Percentiles rank a stretch among this genome's conserved stretches.
These are phyloP conservation scores for Alloascoidea africana DNA, from an alignment of 805 yeast genomes.

Conservation along the genomic window DNA sequence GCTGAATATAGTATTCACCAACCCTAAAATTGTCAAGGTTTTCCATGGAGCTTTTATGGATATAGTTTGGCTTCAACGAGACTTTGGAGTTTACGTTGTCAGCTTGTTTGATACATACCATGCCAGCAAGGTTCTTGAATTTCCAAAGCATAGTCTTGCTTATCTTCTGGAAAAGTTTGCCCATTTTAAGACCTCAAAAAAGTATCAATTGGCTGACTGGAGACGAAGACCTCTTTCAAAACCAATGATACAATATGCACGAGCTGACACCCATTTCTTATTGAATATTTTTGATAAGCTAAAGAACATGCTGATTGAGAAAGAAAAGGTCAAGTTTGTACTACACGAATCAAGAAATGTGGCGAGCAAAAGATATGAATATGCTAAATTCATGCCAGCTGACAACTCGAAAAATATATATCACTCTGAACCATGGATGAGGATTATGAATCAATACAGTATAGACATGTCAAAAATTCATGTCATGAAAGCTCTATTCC, in stretches of 20 bases:
- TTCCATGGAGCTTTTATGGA: constrained; percentile 97
- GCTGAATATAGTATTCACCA: constrained; percentile 62
- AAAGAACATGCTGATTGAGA: constrained; percentile 41
- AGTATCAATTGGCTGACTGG: constrained; percentile 97
- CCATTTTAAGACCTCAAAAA: constrained; percentile 75
- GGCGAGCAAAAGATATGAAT: constrained; percentile 72
- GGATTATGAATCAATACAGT: constrained; percentile 48
- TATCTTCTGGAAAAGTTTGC: constrained; percentile 70
- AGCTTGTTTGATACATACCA: constrained; percentile 84
- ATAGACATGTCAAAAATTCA: constrained; percentile 37
- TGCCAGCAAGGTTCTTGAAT: constrained; percentile 69
- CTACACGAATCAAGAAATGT: constrained; percentile 64
- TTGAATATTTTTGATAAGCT: constrained; percentile 66
- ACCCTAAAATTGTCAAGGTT: constrained; percentile 73
- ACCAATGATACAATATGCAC: constrained; percentile 73
- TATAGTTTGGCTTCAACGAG: constrained; percentile 92
- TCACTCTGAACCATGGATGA: constrained; percentile 45
- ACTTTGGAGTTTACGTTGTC: constrained; percentile 82
- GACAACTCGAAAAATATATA: constrained; percentile 8
- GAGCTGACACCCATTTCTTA: constrained; percentile 90
- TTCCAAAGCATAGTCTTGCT: constrained; percentile 75
- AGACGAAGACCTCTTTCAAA: constrained; percentile 69
- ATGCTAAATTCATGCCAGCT: constrained; percentile 43
- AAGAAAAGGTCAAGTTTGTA: constrained; percentile 36
- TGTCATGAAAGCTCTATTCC: constrained; percentile 43